Base-by-base conservation (phyloP, 2,329 filamentous ascomycete species). In the Blumeria hordei region DNA sequence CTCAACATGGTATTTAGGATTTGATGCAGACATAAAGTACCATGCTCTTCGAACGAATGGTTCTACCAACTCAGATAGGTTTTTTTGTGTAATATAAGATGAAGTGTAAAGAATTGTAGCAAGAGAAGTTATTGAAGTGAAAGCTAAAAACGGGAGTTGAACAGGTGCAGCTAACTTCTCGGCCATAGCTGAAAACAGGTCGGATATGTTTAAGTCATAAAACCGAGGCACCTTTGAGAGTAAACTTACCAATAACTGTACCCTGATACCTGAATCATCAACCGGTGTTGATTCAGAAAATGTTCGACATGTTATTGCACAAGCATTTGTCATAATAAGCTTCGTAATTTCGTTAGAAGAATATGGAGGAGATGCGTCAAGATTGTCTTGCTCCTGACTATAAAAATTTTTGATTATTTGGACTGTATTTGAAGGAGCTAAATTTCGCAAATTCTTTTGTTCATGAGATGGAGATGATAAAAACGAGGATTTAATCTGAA, bases 1-100 rank as follows among this genome's bases (percentile, higher is more conserved):
- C 69, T 98, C 93, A 35, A 98, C 88, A 64, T 96, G 92, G 60
- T 90, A 93, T 64, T 94, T 94, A 0, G 88, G 88, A 58, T 82
- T 81, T 11, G 80, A 74, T n/a, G 85, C 81, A 0, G 87, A 85
- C 41, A 98, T 69, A 62, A 85, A 87, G 5, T 71, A 67, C 92
- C 92, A 98, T 0, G 90, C 74, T 55, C 81, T 76, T 1, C 72
- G 72, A 14, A 92, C 80, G 21, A 96, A 69, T 33, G 77, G 73
- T 18, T 78, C 73, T 5, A 90, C 76, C 8, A 94, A 69, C 55
- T 70, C 73, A 55, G 73, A 81, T 53, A 82, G 64, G 28, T 79
- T 73, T n/a, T 67, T 62, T 5, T 66, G 60, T 7, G 70, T 64
- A 45, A 81, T 74, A 53, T 77, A 74, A 52, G 71, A 69, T n/a